phyloP scores from a whole-genome alignment of 768 basidiomycete species.

The Artomyces pyxidatus region DNA sequence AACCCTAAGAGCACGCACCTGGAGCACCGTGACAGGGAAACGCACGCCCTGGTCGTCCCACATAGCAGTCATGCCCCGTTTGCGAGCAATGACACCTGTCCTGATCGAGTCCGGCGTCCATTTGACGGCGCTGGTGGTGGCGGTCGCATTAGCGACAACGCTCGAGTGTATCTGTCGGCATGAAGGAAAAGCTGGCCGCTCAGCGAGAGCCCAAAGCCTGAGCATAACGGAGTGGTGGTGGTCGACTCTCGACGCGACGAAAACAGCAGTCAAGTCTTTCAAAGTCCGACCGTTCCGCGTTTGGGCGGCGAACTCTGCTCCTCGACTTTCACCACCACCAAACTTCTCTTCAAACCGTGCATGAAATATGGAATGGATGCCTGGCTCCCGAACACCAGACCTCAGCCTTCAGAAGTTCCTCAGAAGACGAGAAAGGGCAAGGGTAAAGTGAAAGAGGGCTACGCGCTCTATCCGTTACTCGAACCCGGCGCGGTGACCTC shows the following conservation, averaged over 20 bases:
- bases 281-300: background rate
- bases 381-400: constrained; percentile 6
- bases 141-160: constrained; percentile 24
- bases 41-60: constrained; percentile 88
- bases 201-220: constrained; percentile 40
- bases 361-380: constrained; percentile 12
- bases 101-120: constrained; percentile 84
- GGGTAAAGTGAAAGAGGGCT: constrained; percentile 22
- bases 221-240: constrained; percentile 23
- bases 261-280: no score
- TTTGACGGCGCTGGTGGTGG: constrained; percentile 32
- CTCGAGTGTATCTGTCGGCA: constrained; percentile 40
- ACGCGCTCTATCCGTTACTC: constrained; percentile 42
- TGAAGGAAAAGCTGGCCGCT: constrained; percentile 28
- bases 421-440: constrained; percentile 19
- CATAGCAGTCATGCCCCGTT: constrained; percentile 91
- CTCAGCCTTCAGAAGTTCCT: background rate
- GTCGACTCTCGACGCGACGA: no score
- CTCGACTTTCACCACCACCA: background rate
- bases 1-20: constrained; percentile 42
- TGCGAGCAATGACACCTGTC: constrained; percentile 89
- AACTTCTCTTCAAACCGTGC: background rate
- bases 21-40: constrained; percentile 88
- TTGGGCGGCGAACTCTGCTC: background rate
- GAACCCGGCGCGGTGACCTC: constrained; percentile 50